These are phyloP conservation scores for Amesomyces nigricolor DNA, from an alignment of 2,329 filamentous ascomycete species.

Conservation along the genomic window DNA sequence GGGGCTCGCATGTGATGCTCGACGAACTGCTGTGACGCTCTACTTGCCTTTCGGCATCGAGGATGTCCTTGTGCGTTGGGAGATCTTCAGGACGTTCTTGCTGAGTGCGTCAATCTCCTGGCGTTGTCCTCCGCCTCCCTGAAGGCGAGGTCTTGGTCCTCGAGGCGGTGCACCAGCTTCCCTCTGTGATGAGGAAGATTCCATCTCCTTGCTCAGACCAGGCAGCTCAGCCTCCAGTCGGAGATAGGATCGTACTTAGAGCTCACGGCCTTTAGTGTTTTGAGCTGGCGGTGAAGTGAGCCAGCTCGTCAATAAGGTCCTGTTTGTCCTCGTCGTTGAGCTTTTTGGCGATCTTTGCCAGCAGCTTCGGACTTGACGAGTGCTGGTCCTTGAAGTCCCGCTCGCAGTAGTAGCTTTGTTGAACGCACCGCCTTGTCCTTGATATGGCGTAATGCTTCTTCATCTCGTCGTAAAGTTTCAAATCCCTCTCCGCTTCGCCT, in stretches of 20 bases:
- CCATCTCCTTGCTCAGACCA: constrained; percentile 56
- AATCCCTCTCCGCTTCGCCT: constrained; percentile 58
- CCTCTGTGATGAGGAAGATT: constrained; percentile 49
- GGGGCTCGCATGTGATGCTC: constrained; percentile 60
- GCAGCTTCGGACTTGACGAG: constrained; percentile 58
- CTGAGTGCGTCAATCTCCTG: constrained; percentile 60
- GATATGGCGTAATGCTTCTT: constrained; percentile 66
- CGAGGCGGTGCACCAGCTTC: constrained; percentile 57
- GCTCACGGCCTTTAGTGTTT: constrained; percentile 56
- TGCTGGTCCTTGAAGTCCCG: constrained; percentile 59
- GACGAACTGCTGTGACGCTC: constrained; percentile 66
- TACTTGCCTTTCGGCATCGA: constrained; percentile 66
- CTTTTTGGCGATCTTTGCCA: constrained; percentile 60
- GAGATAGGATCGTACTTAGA: constrained; percentile 67
- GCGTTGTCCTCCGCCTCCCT: constrained; percentile 52
- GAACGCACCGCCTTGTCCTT: constrained; percentile 57
- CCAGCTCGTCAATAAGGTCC: constrained; percentile 47
- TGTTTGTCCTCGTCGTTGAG: constrained; percentile 58
- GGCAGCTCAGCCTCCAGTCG: constrained; percentile 69
- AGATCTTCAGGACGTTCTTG: constrained; percentile 71
- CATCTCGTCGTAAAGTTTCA: constrained; percentile 63
- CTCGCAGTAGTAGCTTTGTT: constrained; percentile 69
- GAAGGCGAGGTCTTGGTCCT: constrained; percentile 63
- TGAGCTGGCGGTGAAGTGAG: constrained; percentile 54
- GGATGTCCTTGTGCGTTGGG: constrained; percentile 66